A percentile compares a stretch with the other conserved stretches of the same genome.
phyloP scores from a whole-genome alignment of 768 basidiomycete genomes.

The Boletus rubescentipes region DNA sequence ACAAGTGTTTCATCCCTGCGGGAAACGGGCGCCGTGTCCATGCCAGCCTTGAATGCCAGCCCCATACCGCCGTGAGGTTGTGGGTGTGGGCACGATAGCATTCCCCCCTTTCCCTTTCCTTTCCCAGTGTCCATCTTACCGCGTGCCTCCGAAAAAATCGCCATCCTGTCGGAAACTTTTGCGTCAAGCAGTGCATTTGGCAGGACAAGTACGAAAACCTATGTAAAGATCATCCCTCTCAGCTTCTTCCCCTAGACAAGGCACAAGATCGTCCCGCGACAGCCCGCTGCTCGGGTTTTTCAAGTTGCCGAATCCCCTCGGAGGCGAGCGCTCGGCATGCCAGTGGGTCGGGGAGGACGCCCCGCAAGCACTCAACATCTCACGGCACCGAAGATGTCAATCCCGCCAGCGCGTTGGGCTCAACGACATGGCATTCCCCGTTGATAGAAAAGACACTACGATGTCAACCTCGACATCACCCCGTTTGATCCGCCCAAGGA shows the following conservation, averaged over 20 bases:
- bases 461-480: neutral
- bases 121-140: neutral
- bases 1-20: constrained; percentile 11
- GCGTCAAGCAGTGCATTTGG: neutral
- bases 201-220: neutral
- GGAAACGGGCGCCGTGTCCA: constrained; percentile 8
- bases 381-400: neutral
- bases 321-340: neutral
- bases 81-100: neutral
- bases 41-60: no score
- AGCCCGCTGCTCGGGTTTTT: neutral
- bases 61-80: no score
- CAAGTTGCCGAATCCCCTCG: neutral
- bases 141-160: neutral
- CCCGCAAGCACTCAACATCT: neutral
- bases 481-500: neutral
- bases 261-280: constrained; percentile 12
- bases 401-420: neutral
- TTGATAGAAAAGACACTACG: neutral
- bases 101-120: no score
- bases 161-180: constrained; percentile 17
- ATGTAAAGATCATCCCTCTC: constrained; percentile 6
- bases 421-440: neutral
- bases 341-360: neutral
- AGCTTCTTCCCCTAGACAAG: constrained; percentile 2